These are phyloP conservation scores for Ophiobolus disseminans DNA, from an alignment of 2,329 filamentous ascomycete genomes.

Conservation along the genomic window DNA sequence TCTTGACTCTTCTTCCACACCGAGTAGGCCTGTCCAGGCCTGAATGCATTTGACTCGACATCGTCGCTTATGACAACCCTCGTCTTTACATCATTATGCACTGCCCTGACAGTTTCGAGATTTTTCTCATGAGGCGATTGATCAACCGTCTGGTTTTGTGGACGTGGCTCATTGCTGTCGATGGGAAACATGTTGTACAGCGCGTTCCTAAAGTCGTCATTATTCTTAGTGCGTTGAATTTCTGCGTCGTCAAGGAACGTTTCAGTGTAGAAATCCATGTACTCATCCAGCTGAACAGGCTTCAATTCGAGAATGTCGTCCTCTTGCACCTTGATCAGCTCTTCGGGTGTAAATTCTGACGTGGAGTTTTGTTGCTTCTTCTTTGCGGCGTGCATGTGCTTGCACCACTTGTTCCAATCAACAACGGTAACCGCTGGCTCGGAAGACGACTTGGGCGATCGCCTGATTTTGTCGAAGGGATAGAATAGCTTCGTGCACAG, in stretches of 20 bases:
- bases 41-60: constrained; percentile 31
- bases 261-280: constrained; percentile 77
- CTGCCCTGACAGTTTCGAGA: constrained; percentile 50
- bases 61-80: constrained; percentile 49
- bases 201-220: constrained; percentile 50
- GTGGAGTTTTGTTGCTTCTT: constrained; percentile 7
- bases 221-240: constrained; percentile 40
- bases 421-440: constrained; percentile 68
- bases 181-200: constrained; percentile 54
- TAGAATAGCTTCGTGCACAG: constrained; percentile 81
- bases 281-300: constrained; percentile 70
- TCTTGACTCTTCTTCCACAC: constrained; percentile 58
- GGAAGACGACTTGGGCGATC: constrained; percentile 57
- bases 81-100: constrained; percentile 52
- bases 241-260: constrained; percentile 64
- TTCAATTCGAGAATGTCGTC: constrained; percentile 69
- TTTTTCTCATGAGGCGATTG: constrained; percentile 37
- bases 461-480: constrained; percentile 69
- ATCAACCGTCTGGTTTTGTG: constrained; percentile 17
- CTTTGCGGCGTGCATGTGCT: constrained; percentile 18
- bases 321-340: constrained; percentile 64
- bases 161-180: constrained; percentile 7
- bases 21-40: constrained; percentile 60
- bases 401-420: constrained; percentile 75
- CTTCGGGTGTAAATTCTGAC: constrained; percentile 46